Base-by-base conservation (phyloP, 2,329 filamentous ascomycete species). In the Cladosporium sp. region DNA sequence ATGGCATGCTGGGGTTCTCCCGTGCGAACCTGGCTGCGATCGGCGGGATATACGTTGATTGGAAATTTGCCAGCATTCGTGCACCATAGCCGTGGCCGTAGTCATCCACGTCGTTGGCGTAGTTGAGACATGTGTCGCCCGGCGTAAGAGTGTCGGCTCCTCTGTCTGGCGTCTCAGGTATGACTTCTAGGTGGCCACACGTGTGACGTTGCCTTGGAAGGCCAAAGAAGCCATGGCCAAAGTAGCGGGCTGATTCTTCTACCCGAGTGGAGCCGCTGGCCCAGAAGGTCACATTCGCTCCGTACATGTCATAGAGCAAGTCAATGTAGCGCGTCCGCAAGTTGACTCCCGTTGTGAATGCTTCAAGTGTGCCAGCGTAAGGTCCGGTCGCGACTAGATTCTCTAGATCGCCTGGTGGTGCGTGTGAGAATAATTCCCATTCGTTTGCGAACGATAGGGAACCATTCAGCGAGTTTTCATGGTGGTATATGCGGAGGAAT, bases 111-210 rank as follows among this genome's bases (percentile, higher is more conserved):
- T 73, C 67, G 16, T 63, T 40, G n/a, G 62, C 58, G 53, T 74
- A 75, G 7, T 61, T 60, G 15, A 62, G 55, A 52, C 72, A 75
- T 7, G 70, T 72, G 35, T 69, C 67, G 8, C 78, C 78, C 0
- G 79, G 78, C 0, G 78, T 83, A 16, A 82, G 67, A 0, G 79
- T 81, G 54, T 82, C 68, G 0, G 69, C 78, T 2, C 74, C 74
- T 29, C 67, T 69, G n/a, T 74, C 71, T 12, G 63, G 58, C 2
- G 67, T 71, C 57, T 82, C 78, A 0, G 78, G 73, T 30, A 82
- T 76, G 43, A 82, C 60, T 16, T 78, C 64, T 13, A 82, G 63
- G n/a, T 59, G 65, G 2, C 73, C 72, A 1, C 47, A 45, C 3
- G 54, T 33, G 9, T 76, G 61, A 3, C 77, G 78, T 7, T 35